Evolutionary conservation across 129 eudicot species (phyloP), one percentile per base, ranked within the genome.

Genomic region (Dittrichia graveolens): DNA sequence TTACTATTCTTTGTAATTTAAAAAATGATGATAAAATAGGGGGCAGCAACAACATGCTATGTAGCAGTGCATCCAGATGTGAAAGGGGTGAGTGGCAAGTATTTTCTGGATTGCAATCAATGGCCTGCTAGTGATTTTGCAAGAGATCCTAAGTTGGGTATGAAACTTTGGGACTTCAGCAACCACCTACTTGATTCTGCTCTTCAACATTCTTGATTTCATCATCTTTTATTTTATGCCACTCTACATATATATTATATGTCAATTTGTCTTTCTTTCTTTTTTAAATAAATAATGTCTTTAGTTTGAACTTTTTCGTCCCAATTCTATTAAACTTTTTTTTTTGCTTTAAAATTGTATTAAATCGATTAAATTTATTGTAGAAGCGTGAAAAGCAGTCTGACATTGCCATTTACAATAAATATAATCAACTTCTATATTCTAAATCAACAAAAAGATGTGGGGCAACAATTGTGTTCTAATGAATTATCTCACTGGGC

Each of bases 31-130:
- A 31, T 6, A 40, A 68, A 60, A 69, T 69, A 94, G 98, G 98
- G 98, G 59, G 99, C 99, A 58, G 93, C 99, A 37, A 94, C 99
- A 44, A 80, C 99, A 57, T 94, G 99, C 75, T 94, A 94, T 49
- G 96, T 86, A 39, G 96, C 96, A 13, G 83, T 95, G 13, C 94
- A 95, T 71, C 96, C 96, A 12, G 49, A 64, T 43, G 37, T 95
- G 84, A 90, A 89, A 75, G 99, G 96, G 3, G 85, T 56, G 12
- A 82, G 88, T 37, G 97, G 93, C 7, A 94, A 90, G 81, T 90
- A 95, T 72, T 95, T 69, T 56, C 66, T 79, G 59, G 99, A 95
- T 82, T 90, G 99, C 85, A 95, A 88, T 38, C 95, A 90, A 82
- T 84, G 67, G 65, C 75, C 72, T 63, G 80, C 91, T 3, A 83